phyloP scores from a whole-genome alignment of 2,329 filamentous ascomycete species.

The Reticulascus tulasneorum region DNA sequence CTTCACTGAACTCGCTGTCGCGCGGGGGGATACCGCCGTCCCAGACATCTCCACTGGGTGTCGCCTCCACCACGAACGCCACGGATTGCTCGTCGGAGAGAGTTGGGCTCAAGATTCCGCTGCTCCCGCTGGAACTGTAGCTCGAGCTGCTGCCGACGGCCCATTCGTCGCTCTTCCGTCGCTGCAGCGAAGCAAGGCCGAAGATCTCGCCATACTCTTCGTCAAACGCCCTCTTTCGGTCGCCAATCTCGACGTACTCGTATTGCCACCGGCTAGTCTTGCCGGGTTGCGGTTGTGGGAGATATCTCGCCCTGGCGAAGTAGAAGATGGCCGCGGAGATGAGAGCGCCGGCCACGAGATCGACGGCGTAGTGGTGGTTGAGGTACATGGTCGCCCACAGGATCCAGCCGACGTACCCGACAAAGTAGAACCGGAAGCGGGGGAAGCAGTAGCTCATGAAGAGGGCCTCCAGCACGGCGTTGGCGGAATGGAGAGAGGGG shows the following conservation, averaged over 20 bases:
- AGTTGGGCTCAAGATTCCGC: constrained; percentile 40
- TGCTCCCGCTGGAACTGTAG: constrained; percentile 42
- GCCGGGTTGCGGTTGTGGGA: constrained; percentile 77
- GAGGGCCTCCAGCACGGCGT: constrained; percentile 82
- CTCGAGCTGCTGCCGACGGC: constrained; percentile 80
- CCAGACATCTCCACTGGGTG: constrained; percentile 13
- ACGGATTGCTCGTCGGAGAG: constrained; percentile 46
- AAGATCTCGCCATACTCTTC: constrained; percentile 46
- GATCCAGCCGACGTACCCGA: constrained; percentile 84
- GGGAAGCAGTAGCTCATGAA: constrained; percentile 95
- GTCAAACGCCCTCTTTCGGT: constrained; percentile 41
- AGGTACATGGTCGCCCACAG: constrained; percentile 99
- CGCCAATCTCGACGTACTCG: constrained; percentile 84
- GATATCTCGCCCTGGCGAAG: constrained; percentile 71
- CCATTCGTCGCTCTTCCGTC: constrained; percentile 77
- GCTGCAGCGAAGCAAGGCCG: constrained; percentile 42
- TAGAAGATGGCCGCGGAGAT: constrained; percentile 78
- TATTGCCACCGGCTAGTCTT: constrained; percentile 94
- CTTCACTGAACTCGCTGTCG: constrained; percentile 42
- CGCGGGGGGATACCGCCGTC: constrained; percentile 31
- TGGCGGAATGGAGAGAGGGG: constrained; percentile 86
- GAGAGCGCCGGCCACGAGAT: constrained; percentile 81
- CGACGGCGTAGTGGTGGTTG: constrained; percentile 93
- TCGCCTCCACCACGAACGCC: too few species aligned
- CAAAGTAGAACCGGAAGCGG: constrained; percentile 71